Percentiles rank a stretch among this genome's conserved stretches.
phyloP scores from a whole-genome alignment of 1,284 basidiomycete genomes.

The Fistulinella cinereoalba region DNA sequence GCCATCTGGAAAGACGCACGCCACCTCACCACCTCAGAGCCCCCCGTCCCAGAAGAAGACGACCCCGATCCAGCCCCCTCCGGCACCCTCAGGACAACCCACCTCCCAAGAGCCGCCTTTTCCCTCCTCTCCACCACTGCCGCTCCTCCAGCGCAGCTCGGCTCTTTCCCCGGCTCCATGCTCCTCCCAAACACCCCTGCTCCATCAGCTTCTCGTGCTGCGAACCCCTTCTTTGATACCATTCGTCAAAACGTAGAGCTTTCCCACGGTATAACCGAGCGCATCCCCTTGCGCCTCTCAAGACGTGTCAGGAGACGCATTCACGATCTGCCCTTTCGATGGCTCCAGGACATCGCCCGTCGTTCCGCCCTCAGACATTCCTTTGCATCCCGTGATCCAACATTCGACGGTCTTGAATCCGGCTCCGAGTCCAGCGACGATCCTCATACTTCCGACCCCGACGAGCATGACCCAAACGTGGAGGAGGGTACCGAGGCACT shows the following conservation, averaged over 20 bases:
- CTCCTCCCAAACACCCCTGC: slow-evolving; percentile 23
- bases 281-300: slow-evolving; percentile 76
- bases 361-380: slow-evolving; percentile 36
- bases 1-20: slow-evolving; percentile 58
- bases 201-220: slow-evolving; percentile 20
- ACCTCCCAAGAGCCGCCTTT: slow-evolving; percentile 66
- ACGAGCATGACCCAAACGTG: slow-evolving; percentile 40
- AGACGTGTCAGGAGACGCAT: slow-evolving; percentile 59
- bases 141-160: slow-evolving; percentile 11
- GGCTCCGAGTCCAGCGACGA: slow-evolving; percentile 36
- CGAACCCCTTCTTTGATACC: slow-evolving; percentile 91
- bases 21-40: slow-evolving; percentile 51
- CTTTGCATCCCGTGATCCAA: slow-evolving; percentile 63
- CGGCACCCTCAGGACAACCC: slow-evolving; percentile 51
- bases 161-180: slow-evolving; percentile 10
- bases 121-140: slow-evolving; percentile 52
- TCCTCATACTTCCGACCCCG: slow-evolving; percentile 32
- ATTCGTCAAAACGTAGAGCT: slow-evolving; percentile 95
- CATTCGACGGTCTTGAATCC: slow-evolving; percentile 61
- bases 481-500: slow-evolving; percentile 76
- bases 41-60: slow-evolving; percentile 48
- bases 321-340: slow-evolving; percentile 75
- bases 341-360: slow-evolving; percentile 74
- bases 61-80: slow-evolving; percentile 36
- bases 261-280: slow-evolving; percentile 78